phyloP scores from a whole-genome alignment of 2,329 filamentous ascomycete species.

The Colletotrichum brevisporum region DNA sequence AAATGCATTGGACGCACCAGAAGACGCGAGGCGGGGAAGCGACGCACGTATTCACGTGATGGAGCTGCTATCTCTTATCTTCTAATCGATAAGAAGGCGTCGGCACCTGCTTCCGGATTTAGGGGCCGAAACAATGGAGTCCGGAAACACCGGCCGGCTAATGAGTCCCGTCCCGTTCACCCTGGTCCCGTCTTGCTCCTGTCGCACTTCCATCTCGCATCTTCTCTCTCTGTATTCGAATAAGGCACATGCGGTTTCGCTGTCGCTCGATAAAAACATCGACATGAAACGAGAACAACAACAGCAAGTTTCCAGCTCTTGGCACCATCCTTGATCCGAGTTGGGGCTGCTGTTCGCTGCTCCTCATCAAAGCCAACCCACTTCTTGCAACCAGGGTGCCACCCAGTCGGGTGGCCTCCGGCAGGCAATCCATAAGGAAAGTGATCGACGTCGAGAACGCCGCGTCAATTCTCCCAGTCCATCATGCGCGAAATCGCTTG shows the following conservation, averaged over 20 bases:
- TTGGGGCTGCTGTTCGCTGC: conserved; percentile 16
- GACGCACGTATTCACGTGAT: conserved; percentile 11
- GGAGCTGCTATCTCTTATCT: no score
- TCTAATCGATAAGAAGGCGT: not conserved
- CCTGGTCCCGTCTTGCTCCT: not conserved
- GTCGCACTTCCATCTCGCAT: no score
- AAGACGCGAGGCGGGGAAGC: not conserved
- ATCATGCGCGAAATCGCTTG: not conserved
- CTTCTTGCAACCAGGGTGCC: not conserved
- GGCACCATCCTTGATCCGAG: not conserved
- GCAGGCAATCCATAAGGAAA: conserved; percentile 11
- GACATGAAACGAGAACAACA: not conserved
- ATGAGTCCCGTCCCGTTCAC: no score
- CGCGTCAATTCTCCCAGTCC: not conserved
- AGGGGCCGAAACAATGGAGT: not conserved
- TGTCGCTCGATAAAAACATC: not conserved
- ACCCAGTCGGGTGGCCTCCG: conserved; percentile 17
- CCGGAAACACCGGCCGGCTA: not conserved
- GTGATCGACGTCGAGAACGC: conserved; percentile 29
- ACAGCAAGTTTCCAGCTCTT: not conserved
- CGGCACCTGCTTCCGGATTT: conserved; percentile 1
- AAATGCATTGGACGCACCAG: not conserved
- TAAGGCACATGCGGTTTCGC: not conserved
- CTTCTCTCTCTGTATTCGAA: not conserved
- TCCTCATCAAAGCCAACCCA: not conserved